Evolutionary conservation across 805 yeast genomes (phyloP), one percentile per base, ranked within the genome.

Genomic region (Blastobotrys terrestris): DNA sequence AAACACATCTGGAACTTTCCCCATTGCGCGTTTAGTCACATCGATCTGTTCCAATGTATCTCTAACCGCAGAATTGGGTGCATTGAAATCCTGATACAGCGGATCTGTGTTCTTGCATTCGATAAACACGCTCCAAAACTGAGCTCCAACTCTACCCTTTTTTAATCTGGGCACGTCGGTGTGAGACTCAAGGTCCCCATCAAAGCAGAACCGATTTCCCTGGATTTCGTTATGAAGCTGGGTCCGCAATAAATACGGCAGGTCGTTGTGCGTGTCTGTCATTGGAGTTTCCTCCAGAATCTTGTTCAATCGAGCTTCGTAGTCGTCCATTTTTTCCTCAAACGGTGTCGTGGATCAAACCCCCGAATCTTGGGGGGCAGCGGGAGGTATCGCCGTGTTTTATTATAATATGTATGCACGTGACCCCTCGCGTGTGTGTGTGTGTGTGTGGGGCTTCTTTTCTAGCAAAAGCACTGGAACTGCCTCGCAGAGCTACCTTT

Each of bases 1-100:
- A 58, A 78, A 60, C 21, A 68, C 62, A 2, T 66, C 63, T 0
- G 77, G 67, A 57, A 75, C 75, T 52, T 70, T 71, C 3, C 67
- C 65, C 2, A 75, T 74, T 26, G 78, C 59, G 55, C 82, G 65
- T 56, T 72, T 72, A 3, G 74, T 70, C 3, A 77, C 76, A 60
- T 78, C 83, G 43, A 78, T 76, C 59, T 77, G 81, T 57, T 78
- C 83, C 56, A 78, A 48, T 1, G 82, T 77, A 60, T 78, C 82
- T 55, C 82, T 64, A 2, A 78, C 81, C 2, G 73, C 72, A 43
- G 67, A 63, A 53, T 70, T 74, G 31, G 73, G 66, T 53, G 63
- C 63, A 60, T 77, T 73, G 64, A 77, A 78, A 57, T 77, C 77
- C 47, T 69, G 70, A 40, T 52, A 49, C 26, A 42, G 41, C 18